Evolutionary conservation across 2,329 filamentous ascomycete species (phyloP).

Genomic region (Sporothrix dimorphospora): DNA sequence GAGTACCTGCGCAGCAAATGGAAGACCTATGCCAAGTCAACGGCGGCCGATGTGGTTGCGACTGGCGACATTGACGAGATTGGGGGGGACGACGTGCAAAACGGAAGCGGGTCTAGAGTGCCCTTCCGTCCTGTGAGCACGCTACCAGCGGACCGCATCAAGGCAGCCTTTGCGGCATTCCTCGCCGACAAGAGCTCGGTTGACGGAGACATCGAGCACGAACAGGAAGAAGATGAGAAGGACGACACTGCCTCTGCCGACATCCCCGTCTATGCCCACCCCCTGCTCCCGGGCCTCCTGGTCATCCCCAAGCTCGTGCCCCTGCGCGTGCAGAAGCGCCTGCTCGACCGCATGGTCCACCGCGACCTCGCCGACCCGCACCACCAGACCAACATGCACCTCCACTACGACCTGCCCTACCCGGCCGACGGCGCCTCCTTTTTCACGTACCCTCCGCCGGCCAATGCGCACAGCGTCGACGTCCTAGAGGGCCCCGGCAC

Average conservation of each 20-base stretch:
- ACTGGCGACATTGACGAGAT: slow-evolving; percentile 63
- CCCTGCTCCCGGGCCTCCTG: slow-evolving; percentile 73
- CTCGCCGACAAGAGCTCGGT: slow-evolving; percentile 34
- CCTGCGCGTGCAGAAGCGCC: slow-evolving; percentile 64
- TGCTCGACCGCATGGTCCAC: slow-evolving; percentile 71
- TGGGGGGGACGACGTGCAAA: slow-evolving; percentile 36
- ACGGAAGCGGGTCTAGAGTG: neutral
- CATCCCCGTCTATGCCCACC: slow-evolving; percentile 63
- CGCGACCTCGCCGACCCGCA: slow-evolving; percentile 67
- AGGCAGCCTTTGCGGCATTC: slow-evolving; percentile 49
- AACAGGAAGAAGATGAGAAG: neutral
- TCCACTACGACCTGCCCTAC: slow-evolving; percentile 44
- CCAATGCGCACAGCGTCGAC: slow-evolving; percentile 49
- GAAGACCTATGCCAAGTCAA: slow-evolving; percentile 71
- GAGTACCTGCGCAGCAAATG: slow-evolving; percentile 69
- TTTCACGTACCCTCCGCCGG: slow-evolving; percentile 54
- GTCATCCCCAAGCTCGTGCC: slow-evolving; percentile 78
- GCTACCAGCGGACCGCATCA: slow-evolving; percentile 49
- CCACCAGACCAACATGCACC: slow-evolving; percentile 79
- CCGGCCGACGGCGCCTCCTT: slow-evolving; percentile 49
- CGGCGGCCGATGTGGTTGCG: slow-evolving; percentile 53
- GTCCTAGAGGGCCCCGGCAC: slow-evolving; percentile 58
- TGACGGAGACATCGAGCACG: slow-evolving; percentile 25
- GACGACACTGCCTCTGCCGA: slow-evolving; percentile 30
- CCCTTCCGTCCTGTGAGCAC: slow-evolving; percentile 50